A percentile compares a stretch with the other conserved stretches of the same genome.
These are phyloP conservation scores for Radiomyces spectabilis DNA, from an alignment of 192 early-diverging fungal genomes.

Conservation along the genomic window DNA sequence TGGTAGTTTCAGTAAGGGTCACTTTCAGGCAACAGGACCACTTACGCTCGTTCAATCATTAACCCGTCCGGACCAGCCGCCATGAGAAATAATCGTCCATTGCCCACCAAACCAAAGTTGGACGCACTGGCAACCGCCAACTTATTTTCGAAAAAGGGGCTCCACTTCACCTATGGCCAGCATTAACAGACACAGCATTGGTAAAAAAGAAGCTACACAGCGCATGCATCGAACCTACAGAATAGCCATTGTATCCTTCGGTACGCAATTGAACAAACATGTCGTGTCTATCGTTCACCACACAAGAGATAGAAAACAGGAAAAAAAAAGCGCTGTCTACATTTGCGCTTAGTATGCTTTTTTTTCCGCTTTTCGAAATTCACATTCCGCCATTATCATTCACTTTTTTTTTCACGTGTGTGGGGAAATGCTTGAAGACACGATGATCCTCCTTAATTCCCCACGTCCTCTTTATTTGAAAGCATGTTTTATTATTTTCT, in stretches of 20 bases:
- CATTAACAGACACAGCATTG: not conserved
- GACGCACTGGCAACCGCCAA: slow-evolving; percentile 83
- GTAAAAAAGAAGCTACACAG: slow-evolving; percentile 9
- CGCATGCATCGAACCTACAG: slow-evolving; percentile 42
- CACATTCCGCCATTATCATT: no score
- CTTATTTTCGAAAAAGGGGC: slow-evolving; percentile 87
- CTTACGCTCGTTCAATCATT: slow-evolving; percentile 58
- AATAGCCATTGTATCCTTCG: slow-evolving; percentile 82
- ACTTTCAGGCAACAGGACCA: not conserved
- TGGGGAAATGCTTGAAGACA: not conserved
- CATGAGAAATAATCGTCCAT: slow-evolving; percentile 82
- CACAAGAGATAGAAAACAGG: no score
- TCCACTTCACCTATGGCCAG: slow-evolving; percentile 70
- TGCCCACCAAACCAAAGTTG: slow-evolving; percentile 97
- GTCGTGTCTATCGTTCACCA: slow-evolving; percentile 1
- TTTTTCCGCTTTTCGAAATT: not conserved
- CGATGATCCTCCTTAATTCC: no score
- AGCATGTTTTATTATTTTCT: no score
- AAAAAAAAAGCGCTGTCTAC: no score
- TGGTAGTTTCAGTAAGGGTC: not conserved
- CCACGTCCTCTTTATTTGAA: no score
- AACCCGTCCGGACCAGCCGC: slow-evolving; percentile 42
- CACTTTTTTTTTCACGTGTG: not conserved
- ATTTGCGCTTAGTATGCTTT: not conserved
- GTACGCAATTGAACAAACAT: slow-evolving; percentile 64